Evolutionary conservation across 768 basidiomycete species (phyloP), one percentile per base, ranked within the genome.

Genomic region (Dentipellis fragilis): DNA sequence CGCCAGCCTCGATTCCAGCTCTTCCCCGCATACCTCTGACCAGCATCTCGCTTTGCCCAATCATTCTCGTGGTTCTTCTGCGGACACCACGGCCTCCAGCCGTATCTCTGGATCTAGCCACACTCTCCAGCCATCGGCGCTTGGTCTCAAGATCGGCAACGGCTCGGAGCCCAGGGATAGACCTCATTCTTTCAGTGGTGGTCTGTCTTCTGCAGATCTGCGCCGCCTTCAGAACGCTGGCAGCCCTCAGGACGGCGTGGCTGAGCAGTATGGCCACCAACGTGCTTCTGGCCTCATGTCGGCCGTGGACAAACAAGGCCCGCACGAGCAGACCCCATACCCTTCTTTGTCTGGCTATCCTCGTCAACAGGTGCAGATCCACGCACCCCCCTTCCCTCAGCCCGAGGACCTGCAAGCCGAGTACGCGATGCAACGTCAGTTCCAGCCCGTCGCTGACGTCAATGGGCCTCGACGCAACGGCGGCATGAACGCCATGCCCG

Each of bases 41-140:
- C 83, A 85, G 68, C 78, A 79, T 57, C 80, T 83, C 63, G 76
- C 71, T 53, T 75, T 80, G 29, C 54, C 62, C 17, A 83, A 84
- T 59, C 88, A 89, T 69, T 89, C 88, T 59, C 82, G 88, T 54
- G 89, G 85, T 52, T 89, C 87, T 23, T 89, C 89, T n/a, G 82
- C 84, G 59, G 88, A 89, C 69, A 85, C 84, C 35, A 77, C 83
- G 29, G 73, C 76, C 50, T 81, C 80, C 64, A 80, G 80, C 55
- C 84, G 80, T 16, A 65, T 73, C 53, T 81, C 80, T 72, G 49
- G 73, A 72, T 57, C 59, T 47, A 80, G 80, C 62, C 81, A 82
- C 66, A 78, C 78, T 34, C 70, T 85, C 63, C 74, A 83, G 54
- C 76, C 72, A 36, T 75, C 74, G 56, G 56, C 65, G n/a, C 74